phyloP scores from a whole-genome alignment of 169 alveolate species.

The Babesia bovis region DNA sequence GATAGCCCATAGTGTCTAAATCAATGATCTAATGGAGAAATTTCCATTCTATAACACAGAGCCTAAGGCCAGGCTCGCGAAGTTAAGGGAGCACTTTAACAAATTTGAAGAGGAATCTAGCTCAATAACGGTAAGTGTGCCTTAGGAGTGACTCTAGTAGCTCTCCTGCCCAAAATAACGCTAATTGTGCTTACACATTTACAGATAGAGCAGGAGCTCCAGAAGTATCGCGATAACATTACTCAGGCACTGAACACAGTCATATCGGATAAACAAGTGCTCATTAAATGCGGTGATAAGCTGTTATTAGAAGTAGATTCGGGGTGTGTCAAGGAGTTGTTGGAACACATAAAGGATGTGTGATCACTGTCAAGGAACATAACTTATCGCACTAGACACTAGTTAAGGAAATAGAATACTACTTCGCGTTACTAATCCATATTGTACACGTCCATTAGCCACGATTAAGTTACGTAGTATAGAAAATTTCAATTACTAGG shows the following conservation, averaged over 20 bases:
- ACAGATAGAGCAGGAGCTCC: conserved; percentile 10
- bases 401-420: too few species aligned
- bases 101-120: conserved; percentile 26
- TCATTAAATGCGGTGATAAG: conserved; percentile 26
- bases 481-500: neutral
- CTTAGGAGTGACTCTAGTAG: neutral
- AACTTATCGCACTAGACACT: too few species aligned
- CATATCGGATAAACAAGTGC: neutral
- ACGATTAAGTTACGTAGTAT: too few species aligned
- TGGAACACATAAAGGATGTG: conserved; percentile 13
- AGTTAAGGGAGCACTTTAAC: conserved; percentile 20
- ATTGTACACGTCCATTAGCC: too few species aligned
- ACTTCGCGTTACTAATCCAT: too few species aligned
- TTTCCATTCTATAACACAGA: conserved; percentile 32
- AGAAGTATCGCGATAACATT: neutral
- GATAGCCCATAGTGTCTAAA: too few species aligned
- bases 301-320: conserved; percentile 15
- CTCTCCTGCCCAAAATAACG: neutral
- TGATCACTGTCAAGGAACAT: neutral
- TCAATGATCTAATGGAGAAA: conserved; percentile 6
- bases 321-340: neutral
- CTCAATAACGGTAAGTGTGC: conserved; percentile 20
- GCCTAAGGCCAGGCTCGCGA: conserved; percentile 28
- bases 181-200: neutral
- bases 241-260: conserved; percentile 11